A percentile compares a stretch with the other conserved stretches of the same genome.
Evolutionary conservation across 257 asterid genomes (phyloP).

Genomic region (Solanum arcanum): DNA sequence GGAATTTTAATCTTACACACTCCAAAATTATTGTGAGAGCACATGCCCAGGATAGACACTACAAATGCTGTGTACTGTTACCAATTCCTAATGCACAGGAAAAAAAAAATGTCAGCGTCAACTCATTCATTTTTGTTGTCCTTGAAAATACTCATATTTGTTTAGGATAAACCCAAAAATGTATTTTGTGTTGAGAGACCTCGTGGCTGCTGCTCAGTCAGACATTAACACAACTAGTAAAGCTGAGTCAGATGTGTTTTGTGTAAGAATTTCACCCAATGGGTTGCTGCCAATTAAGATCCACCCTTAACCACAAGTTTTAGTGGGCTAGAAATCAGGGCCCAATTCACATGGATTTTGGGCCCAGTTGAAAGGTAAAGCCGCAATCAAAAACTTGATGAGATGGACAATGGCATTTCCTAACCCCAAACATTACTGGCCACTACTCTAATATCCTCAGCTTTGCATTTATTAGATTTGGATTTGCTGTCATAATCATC

Average conservation of each 20-base stretch:
- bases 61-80: neutral
- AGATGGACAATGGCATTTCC: neutral
- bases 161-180: neutral
- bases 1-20: no score
- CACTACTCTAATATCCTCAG: neutral
- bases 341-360: neutral
- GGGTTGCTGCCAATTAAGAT: neutral
- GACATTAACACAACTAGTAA: neutral
- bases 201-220: neutral
- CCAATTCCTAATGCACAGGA: neutral
- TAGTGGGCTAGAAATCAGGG: neutral
- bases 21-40: neutral
- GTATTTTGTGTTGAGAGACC: neutral
- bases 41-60: neutral
- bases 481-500: neutral
- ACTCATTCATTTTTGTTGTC: neutral
- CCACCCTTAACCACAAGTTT: slow-evolving; percentile 6
- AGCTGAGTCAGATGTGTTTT: neutral
- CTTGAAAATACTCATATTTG: neutral
- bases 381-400: neutral
- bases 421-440: neutral
- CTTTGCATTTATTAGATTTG: neutral
- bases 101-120: neutral
- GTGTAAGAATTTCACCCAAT: neutral
- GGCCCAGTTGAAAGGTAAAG: slow-evolving; percentile 6